These are phyloP conservation scores for Solanum infundibuliforme DNA, from an alignment of 257 asterid species.

Conservation along the genomic window DNA sequence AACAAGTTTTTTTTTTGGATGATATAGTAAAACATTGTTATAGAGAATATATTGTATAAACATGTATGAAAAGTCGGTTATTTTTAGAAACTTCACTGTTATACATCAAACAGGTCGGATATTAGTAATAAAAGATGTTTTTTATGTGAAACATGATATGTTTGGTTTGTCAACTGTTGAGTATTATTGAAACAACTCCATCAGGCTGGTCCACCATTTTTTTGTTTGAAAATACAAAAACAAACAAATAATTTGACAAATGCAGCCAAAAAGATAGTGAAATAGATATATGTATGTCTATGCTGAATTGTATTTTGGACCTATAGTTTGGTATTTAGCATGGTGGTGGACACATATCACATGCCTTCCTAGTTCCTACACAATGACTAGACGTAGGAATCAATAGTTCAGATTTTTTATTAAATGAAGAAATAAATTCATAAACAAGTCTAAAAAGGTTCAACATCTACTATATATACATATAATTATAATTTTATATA, in stretches of 20 bases:
- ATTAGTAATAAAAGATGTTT: no score
- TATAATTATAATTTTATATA: background rate
- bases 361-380: background rate
- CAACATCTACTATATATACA: background rate
- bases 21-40: background rate
- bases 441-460: rapidly evolving
- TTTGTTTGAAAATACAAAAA: background rate
- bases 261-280: background rate
- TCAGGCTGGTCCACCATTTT: background rate
- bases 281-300: background rate
- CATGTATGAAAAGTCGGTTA: background rate
- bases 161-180: background rate
- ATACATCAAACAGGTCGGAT: background rate
- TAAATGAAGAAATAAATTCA: background rate
- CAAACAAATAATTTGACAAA: background rate
- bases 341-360: background rate
- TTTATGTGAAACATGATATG: background rate
- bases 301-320: background rate
- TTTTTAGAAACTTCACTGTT: no score
- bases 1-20: background rate
- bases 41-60: background rate
- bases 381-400: background rate
- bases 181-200: background rate
- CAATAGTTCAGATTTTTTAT: background rate
- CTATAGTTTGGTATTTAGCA: background rate